Conservation (phyloP, 2,329 filamentous ascomycete species). For the Paraphaeosphaeria minitans region DNA sequence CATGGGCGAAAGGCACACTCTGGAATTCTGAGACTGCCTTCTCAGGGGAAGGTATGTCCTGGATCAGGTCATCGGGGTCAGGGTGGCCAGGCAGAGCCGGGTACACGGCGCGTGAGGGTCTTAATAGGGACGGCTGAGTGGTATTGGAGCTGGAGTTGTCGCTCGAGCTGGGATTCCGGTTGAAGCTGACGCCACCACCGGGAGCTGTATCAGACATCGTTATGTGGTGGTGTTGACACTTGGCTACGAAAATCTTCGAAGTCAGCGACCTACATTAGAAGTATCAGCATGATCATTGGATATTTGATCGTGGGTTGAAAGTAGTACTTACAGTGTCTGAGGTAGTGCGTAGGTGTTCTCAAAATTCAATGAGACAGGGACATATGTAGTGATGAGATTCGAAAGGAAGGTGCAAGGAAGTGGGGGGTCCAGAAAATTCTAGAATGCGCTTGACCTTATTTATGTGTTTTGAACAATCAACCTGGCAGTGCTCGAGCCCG, state of each 20-base stretch:
- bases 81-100: neutral
- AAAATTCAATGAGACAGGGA: neutral
- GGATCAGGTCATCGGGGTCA: conserved; percentile 13
- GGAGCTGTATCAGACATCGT: neutral
- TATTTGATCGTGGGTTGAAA: neutral
- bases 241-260: neutral
- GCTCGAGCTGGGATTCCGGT: neutral
- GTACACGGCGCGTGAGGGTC: neutral
- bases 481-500: neutral
- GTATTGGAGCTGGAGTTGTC: neutral
- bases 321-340: neutral
- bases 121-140: neutral
- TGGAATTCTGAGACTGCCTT: conserved; percentile 19
- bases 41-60: conserved; percentile 9
- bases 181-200: neutral
- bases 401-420: neutral
- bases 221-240: neutral
- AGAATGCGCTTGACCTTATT: neutral
- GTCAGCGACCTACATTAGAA: neutral
- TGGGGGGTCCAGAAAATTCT: neutral
- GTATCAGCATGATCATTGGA: neutral
- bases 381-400: neutral
- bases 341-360: neutral
- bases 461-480: neutral
- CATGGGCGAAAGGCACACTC: conserved; percentile 10